Base-by-base conservation (phyloP, 306 rosid genomes). In the Ormosia semicastrata region DNA sequence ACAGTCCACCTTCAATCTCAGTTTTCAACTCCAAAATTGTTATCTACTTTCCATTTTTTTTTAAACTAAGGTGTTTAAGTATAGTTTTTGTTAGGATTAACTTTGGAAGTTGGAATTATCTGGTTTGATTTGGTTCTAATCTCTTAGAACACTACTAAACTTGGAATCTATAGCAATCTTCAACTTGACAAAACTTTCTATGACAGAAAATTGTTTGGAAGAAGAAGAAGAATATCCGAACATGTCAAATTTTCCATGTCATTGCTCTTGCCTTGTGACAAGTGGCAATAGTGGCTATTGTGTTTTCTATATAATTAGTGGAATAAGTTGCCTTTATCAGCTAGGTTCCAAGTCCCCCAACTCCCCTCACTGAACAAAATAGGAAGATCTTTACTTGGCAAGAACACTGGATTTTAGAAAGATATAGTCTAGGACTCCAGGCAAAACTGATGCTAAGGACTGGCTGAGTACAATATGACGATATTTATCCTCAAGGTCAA, bases 401-500 rank as follows among this genome's bases (percentile, higher is more conserved):
- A 54, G 67, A 75, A 52, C 64, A 50, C 37, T 70, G 40, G 57
- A 40, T 49, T 49, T 47, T 62, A 69, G 43, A 24, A 17, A 40
- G 73, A 59, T 69, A 24, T 76, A 37, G 65, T 53, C 8, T n/a
- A 59, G 49, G 18, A 39, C 33, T 41, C 56, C 15, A 2, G 56
- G 73, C 8, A 69, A 71, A 71, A 41, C 24, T 77, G 79, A 77
- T 41, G 62, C 56, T 15, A 29, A 32, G 82, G n/a, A 50, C 72
- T 71, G 30, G 63, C 46, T 4, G 43, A 6, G 79, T 53, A 70
- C 43, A 64, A 13, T 41, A 11, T 15, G 1, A 14, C 13, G n/a
- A 34, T 52, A 41, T 70, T 60, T 41, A 18, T 63, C 41, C 44
- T 36, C 36, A 33, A 63, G 67, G 70, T 46, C n/a, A 17, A 64